Base-by-base conservation (phyloP, 306 rosid species). In the Chamaecrista fasciculata region DNA sequence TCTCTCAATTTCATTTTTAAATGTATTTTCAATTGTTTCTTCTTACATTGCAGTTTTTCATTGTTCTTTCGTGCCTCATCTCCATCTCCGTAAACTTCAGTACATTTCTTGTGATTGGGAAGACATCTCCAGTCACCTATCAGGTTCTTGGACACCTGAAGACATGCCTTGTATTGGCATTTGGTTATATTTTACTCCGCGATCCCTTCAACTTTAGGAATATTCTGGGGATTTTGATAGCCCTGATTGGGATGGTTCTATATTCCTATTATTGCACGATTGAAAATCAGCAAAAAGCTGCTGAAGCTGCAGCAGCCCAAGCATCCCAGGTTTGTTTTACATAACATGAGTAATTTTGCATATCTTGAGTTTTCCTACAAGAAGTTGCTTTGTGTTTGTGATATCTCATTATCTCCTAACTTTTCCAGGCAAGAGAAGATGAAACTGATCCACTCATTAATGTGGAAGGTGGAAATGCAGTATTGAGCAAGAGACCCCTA, bases 71-170 rank as follows among this genome's bases (percentile, higher is more conserved):
- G 51, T 94, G 98, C 77, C 67, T 90, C 73, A 88, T 94, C 66
- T 88, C 97, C 2, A 92, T 94, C 37, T 82, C 92, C 16, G 98
- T 94, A 67, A 94, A 94, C 71, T 94, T 94, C 70, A 90, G 98
- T 71, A 94, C 97, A 56, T 94, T 94, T 79, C 95, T 94, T 36
- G 97, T 94, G 49, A 94, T 93, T 42, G 98, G 98, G 81, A 93
- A 78, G 78, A 93, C 98, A 44, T 93, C 98, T 47, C 90, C 97
- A 2, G 97, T 93, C 23, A 93, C 98, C 25, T 90, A 93, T 76
- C 98, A 93, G 71, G 98, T 90, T 71, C 94, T 90, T 16, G 98
- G 98, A 69, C 98, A 93, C 86, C 83, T 90, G 31, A 93, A 93
- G 84, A 93, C 98, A 28, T 93, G 98, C 26, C 86, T 93, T 36